Evolutionary conservation across 148 eudicot genomes (phyloP), one percentile per base, ranked within the genome.

Genomic region (Chenopodium album): DNA sequence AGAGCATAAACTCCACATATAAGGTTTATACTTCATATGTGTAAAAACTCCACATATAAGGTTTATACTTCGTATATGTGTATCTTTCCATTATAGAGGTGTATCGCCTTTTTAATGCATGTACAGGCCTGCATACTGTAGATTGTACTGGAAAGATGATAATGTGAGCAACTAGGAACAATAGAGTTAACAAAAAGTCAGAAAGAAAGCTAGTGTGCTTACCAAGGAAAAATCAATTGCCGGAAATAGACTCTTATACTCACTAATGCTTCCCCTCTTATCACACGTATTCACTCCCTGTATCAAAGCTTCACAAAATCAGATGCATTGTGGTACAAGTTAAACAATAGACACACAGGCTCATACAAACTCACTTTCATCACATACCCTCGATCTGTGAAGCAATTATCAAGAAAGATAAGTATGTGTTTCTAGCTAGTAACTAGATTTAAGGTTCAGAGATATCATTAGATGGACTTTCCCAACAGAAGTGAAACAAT

Each of bases 221-320:
- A 83, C 98, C 93, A 87, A 76, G 44, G 98, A 94, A 84, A 92
- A 94, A 78, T 92, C 98, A 73, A 94, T 84, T 37, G 92, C 91
- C 71, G 98, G 98, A 83, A 91, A 94, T 32, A 92, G 84, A 28
- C 76, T 79, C 82, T 85, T 88, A 50, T 90, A 90, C 79, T 92
- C 96, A 23, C 85, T 89, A 73, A 92, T 80, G 88, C 89, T 92
- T 86, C 94, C 88, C 84, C 98, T 91, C 89, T 87, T 89, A 84
- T 94, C 98, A 71, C 94, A 91, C 75, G 93, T 90, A 77, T 94
- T 91, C 73, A 91, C 85, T 70, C 98, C 98, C 98, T 94, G 92
- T 76, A 88, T 72, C 29, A 73, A 37, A 67, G 19, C 28, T 62
- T 62, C 9, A 22, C 66, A 20, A 20, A 20, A 23, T 62, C 66